Conservation (phyloP, 345 rosid genomes). For the Bruguiera parviflora region DNA sequence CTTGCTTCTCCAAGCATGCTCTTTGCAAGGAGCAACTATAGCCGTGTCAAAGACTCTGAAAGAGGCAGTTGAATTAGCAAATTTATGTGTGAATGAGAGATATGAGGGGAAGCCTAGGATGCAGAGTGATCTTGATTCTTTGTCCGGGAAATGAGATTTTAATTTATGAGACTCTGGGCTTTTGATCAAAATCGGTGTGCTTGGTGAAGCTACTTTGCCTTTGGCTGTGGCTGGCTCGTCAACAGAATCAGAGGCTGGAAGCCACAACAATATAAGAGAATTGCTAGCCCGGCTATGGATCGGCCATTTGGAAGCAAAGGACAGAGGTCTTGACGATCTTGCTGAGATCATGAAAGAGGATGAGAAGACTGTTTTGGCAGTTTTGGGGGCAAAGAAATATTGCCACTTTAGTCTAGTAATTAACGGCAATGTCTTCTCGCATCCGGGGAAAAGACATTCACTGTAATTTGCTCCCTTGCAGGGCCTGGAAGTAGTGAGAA, state of each 20-base stretch:
- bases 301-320: conserved; percentile 89
- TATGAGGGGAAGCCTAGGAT: conserved; percentile 78
- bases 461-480: conserved; percentile 63
- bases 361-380: conserved; percentile 57
- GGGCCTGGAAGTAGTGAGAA: conserved; percentile 79
- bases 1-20: conserved; percentile 77
- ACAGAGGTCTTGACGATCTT: conserved; percentile 66
- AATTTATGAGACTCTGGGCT: conserved; percentile 77
- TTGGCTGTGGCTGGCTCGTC: conserved; percentile 35
- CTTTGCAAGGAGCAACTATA: conserved; percentile 85
- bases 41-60: conserved; percentile 58
- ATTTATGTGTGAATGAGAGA: conserved; percentile 47
- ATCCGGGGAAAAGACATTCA: conserved; percentile 65
- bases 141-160: conserved; percentile 72
- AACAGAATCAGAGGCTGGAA: conserved; percentile 38
- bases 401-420: conserved; percentile 64
- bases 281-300: conserved; percentile 90
- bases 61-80: conserved; percentile 50
- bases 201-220: conserved; percentile 63
- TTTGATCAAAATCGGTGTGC: conserved; percentile 84
- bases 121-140: conserved; percentile 93
- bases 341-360: conserved; percentile 83
- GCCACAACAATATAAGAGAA: conserved; percentile 50
- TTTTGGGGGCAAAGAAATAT: conserved; percentile 64
- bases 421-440: conserved; percentile 69